Conservation (phyloP, 2,329 filamentous ascomycete species). For the Botrytis deweyae region DNA sequence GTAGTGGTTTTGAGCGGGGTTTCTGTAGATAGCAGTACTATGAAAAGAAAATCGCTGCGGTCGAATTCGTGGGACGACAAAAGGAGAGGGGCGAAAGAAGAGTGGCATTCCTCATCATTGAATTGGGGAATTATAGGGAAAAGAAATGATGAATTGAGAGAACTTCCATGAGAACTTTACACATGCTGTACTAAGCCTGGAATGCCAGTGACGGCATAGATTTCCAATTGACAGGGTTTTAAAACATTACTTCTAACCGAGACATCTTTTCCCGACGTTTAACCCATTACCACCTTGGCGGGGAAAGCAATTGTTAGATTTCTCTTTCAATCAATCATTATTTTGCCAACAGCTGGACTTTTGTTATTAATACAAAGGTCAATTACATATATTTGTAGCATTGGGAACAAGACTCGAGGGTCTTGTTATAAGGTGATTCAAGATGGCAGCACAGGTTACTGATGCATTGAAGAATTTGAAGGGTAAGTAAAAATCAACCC, state of each 20-base stretch:
- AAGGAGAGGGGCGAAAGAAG: constrained; percentile 39
- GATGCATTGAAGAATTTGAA: constrained; percentile 94
- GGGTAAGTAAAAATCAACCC: constrained; percentile 46
- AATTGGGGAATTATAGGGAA: constrained; percentile 2
- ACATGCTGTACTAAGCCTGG: neutral
- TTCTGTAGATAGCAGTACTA: constrained; percentile 42
- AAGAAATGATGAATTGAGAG: neutral
- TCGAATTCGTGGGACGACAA: constrained; percentile 22
- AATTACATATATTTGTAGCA: neutral
- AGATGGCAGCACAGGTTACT: constrained; percentile 47
- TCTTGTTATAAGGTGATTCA: constrained; percentile 17
- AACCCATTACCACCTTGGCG: neutral
- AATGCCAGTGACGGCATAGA: constrained; percentile 17
- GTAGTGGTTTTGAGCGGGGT: constrained; percentile 65
- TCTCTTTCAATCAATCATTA: neutral
- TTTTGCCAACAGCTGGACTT: neutral
- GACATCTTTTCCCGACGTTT: neutral
- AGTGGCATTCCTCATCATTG: constrained; percentile 55
- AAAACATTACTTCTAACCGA: neutral
- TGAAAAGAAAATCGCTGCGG: constrained; percentile 48
- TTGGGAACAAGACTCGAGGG: neutral
- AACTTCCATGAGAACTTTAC: constrained; percentile 3
- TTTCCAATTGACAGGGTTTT: neutral
- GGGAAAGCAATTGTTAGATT: constrained; percentile 13
- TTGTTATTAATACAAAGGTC: constrained; percentile 5